Percentiles rank a stretch among this genome's conserved stretches.
phyloP scores from a whole-genome alignment of 2,329 filamentous ascomycete species.

The Fonsecaea pugnacius region DNA sequence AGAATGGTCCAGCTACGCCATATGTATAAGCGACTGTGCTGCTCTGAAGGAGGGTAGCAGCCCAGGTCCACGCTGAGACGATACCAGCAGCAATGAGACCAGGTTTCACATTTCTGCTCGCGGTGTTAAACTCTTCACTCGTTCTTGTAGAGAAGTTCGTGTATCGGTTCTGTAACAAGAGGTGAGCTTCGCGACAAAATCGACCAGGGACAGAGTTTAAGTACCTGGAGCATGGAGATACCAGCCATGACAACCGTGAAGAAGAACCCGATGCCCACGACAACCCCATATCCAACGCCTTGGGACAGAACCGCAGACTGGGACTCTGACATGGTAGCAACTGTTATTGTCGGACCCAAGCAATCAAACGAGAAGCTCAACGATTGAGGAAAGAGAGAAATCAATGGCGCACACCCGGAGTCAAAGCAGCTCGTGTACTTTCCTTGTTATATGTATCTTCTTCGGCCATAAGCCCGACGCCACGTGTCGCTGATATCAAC shows the following conservation, averaged over 20 bases:
- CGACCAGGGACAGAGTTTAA: constrained; percentile 27
- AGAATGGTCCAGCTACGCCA: constrained; percentile 68
- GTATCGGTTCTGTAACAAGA: constrained; percentile 24
- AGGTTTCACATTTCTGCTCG: constrained; percentile 83
- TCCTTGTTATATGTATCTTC: background rate
- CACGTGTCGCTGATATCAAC: background rate
- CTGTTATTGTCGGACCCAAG: background rate
- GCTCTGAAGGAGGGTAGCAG: constrained; percentile 60
- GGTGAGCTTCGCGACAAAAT: background rate
- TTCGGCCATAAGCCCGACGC: constrained; percentile 14
- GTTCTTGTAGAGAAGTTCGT: constrained; percentile 67
- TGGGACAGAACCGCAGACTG: constrained; percentile 25
- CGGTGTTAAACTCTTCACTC: constrained; percentile 89
- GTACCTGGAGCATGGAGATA: constrained; percentile 46
- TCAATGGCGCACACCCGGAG: background rate
- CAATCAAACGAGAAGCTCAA: background rate
- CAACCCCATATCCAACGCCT: constrained; percentile 55
- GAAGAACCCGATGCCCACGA: constrained; percentile 56
- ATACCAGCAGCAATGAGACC: constrained; percentile 78
- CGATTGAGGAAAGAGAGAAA: background rate
- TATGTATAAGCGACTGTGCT: constrained; percentile 81
- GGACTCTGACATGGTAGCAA: constrained; percentile 26
- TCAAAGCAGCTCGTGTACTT: constrained; percentile 9
- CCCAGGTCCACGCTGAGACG: constrained; percentile 85
- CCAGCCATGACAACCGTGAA: constrained; percentile 51